Evolutionary conservation across 225 moss, liverwort and hornwort genomes (phyloP).

Genomic region (Climacium dendroides): DNA sequence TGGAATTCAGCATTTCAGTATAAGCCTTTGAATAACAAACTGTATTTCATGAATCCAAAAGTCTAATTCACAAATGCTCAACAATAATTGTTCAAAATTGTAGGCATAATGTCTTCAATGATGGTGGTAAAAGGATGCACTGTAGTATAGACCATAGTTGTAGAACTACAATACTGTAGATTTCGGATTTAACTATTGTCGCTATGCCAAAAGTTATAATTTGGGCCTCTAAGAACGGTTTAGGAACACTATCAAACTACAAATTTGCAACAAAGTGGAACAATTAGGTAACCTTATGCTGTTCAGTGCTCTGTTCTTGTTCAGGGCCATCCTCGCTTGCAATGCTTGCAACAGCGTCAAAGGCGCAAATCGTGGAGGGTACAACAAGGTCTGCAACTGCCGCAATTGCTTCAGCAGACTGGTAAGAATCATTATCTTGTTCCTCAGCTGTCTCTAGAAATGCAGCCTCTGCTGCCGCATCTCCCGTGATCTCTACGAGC

Average conservation of each 20-base stretch:
- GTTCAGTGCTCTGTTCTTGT: not conserved
- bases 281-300: not conserved
- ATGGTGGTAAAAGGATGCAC: not conserved
- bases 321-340: not conserved
- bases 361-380: fast-evolving
- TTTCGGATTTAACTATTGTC: not conserved
- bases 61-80: too few relatives aligned
- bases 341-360: not conserved
- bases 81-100: not conserved
- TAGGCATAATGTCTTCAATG: not conserved
- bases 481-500: not conserved
- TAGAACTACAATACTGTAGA: not conserved
- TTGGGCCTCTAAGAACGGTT: not conserved
- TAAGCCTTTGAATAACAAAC: not conserved
- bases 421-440: fast-evolving
- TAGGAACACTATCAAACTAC: not conserved
- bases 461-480: not conserved
- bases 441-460: not conserved
- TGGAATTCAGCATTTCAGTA: not conserved
- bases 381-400: not conserved
- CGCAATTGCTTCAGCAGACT: not conserved
- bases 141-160: fast-evolving
- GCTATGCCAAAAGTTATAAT: not conserved
- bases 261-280: not conserved
- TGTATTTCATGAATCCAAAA: not conserved